Percentiles rank a stretch among this genome's conserved stretches.
Conservation (phyloP, 306 rosid species). For the Arachis stenosperma region DNA sequence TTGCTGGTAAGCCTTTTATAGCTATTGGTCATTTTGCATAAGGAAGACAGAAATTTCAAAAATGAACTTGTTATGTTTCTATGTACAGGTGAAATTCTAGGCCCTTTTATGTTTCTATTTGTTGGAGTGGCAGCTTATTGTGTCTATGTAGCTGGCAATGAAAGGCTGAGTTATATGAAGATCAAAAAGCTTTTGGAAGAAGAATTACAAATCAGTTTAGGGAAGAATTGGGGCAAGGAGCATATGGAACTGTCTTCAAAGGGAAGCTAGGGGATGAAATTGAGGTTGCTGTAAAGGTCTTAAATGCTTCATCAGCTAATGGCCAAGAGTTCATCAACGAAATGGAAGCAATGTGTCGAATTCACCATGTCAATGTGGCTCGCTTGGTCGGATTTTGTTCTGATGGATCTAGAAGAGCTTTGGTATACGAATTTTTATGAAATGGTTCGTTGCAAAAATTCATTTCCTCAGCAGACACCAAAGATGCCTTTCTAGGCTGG, state of each 20-base stretch:
- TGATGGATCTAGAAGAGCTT: constrained; percentile 36
- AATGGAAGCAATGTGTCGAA: constrained; percentile 44
- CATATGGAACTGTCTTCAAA: constrained; percentile 35
- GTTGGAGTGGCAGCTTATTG: not conserved
- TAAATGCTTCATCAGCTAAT: constrained; percentile 30
- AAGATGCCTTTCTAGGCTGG: constrained; percentile 41
- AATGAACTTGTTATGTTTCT: not conserved
- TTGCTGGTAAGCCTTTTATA: constrained; percentile 30
- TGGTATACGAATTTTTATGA: constrained; percentile 42
- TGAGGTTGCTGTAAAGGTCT: constrained; percentile 39
- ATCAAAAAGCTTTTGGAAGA: constrained; percentile 38
- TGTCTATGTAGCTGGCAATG: not conserved
- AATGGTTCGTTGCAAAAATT: constrained; percentile 47
- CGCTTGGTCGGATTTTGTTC: constrained; percentile 48
- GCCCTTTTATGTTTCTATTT: constrained; percentile 10
- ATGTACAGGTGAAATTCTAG: constrained; percentile 34
- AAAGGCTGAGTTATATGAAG: constrained; percentile 26
- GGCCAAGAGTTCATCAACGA: constrained; percentile 54
- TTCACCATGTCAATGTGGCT: constrained; percentile 47
- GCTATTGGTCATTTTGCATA: not conserved
- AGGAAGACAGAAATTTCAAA: not conserved
- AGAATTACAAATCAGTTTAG: constrained; percentile 44
- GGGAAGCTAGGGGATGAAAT: constrained; percentile 39
- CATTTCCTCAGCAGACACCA: constrained; percentile 30
- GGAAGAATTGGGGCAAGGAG: constrained; percentile 41